Conservation (phyloP, 176 grass and related monocot genomes). For the Aegilops longissima region DNA sequence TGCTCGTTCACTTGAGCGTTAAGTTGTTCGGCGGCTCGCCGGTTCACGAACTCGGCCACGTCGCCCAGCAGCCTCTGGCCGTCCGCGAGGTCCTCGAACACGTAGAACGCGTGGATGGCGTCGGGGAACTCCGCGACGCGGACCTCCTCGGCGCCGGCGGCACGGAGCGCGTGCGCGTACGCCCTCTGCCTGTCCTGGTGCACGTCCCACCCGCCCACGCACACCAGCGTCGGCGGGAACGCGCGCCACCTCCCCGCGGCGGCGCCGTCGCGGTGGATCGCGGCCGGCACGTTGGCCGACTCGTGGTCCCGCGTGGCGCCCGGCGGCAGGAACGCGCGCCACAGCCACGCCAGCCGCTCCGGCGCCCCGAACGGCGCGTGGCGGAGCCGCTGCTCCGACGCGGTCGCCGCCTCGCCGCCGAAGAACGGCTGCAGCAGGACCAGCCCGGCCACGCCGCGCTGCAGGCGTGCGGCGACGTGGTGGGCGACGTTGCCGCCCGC, state of each 20-base stretch:
- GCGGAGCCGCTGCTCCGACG: slow-evolving; percentile 29
- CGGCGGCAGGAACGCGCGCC: slow-evolving; percentile 48
- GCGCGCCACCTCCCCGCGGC: background rate
- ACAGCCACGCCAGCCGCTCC: slow-evolving; percentile 40
- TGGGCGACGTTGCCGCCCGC: slow-evolving; percentile 59
- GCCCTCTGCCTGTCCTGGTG: slow-evolving; percentile 54
- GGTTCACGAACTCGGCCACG: slow-evolving; percentile 49
- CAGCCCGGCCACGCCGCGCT: slow-evolving; percentile 6
- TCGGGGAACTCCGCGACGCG: slow-evolving; percentile 42
- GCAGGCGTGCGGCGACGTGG: slow-evolving; percentile 33
- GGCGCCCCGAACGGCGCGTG: slow-evolving; percentile 33
- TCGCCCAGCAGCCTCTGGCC: slow-evolving; percentile 17
- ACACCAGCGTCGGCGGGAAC: slow-evolving; percentile 52
- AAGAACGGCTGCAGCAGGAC: slow-evolving; percentile 58
- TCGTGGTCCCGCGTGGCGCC: slow-evolving; percentile 56
- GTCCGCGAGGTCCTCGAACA: slow-evolving; percentile 30
- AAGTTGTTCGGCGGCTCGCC: background rate
- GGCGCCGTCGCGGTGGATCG: background rate
- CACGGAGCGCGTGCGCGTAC: slow-evolving; percentile 33
- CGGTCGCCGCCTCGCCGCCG: slow-evolving; percentile 35
- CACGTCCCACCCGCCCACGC: slow-evolving; percentile 52
- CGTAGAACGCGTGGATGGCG: slow-evolving; percentile 49
- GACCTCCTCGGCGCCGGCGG: slow-evolving; percentile 11
- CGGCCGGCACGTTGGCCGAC: slow-evolving; percentile 40
- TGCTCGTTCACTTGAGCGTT: too few species aligned